A percentile compares a stretch with the other conserved stretches of the same genome.
Evolutionary conservation across 257 asterid genomes (phyloP).

Genomic region (Petunia secreta): DNA sequence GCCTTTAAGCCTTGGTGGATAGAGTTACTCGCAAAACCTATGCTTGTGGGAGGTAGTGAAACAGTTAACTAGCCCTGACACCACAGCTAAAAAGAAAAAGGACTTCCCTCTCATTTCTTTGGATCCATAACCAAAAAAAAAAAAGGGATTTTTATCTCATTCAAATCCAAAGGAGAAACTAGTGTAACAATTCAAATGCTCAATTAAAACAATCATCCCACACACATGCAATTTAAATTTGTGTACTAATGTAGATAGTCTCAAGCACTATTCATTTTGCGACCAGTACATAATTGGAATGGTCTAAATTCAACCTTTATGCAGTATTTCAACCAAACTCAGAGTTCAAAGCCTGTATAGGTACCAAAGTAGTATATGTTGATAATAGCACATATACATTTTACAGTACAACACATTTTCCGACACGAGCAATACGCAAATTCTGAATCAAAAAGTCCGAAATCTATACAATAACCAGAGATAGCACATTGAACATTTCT

Average conservation of each 20-base stretch:
- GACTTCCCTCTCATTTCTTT: too few relatives aligned
- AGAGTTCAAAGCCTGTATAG: neutral
- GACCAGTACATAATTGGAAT: neutral
- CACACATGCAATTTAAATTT: neutral
- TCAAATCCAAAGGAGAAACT: too few relatives aligned
- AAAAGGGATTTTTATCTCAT: too few relatives aligned
- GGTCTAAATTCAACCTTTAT: neutral
- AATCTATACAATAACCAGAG: neutral
- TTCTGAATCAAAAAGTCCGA: neutral
- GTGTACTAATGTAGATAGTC: neutral
- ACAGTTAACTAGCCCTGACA: too few relatives aligned
- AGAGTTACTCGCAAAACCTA: too few relatives aligned
- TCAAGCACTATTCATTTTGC: neutral
- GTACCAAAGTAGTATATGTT: neutral
- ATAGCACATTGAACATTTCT: neutral
- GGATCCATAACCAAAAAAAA: too few relatives aligned
- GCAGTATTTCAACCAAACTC: slow-evolving; percentile 6
- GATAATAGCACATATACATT: neutral
- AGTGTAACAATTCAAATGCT: too few relatives aligned
- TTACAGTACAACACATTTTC: neutral
- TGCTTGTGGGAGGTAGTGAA: too few relatives aligned
- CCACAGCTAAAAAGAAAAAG: too few relatives aligned
- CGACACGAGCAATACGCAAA: neutral
- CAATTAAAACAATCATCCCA: neutral
- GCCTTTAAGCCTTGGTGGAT: too few relatives aligned